These are phyloP conservation scores for Ophiocordyceps camponoti-saundersi DNA, from an alignment of 2,329 filamentous ascomycete genomes.

Conservation along the genomic window DNA sequence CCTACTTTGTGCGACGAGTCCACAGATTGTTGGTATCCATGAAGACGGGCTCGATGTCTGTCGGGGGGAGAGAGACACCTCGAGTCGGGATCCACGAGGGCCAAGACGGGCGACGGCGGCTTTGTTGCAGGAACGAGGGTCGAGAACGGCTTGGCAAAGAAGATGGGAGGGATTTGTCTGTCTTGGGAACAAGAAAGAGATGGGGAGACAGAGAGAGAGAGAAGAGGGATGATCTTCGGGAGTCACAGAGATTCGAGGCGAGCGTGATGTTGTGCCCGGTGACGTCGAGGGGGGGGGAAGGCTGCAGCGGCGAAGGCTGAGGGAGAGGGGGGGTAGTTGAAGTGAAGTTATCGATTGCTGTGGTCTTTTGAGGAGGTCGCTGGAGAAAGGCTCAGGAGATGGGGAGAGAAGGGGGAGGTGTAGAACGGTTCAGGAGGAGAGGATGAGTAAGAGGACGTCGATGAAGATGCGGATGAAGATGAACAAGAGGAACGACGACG, in stretches of 20 bases:
- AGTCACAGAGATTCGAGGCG: too few relatives aligned
- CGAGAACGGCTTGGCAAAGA: neutral
- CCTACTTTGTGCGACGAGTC: slow-evolving; percentile 69
- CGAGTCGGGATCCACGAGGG: slow-evolving; percentile 7
- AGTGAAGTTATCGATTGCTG: neutral
- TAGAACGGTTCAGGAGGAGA: too few relatives aligned
- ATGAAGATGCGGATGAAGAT: neutral
- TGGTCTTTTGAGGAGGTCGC: neutral
- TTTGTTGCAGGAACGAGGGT: neutral
- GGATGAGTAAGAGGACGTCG: too few relatives aligned
- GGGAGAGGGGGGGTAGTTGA: neutral
- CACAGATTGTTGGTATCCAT: slow-evolving; percentile 46
- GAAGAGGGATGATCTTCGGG: too few relatives aligned
- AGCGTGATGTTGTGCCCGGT: too few relatives aligned
- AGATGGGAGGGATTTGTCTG: neutral
- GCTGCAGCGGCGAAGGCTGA: neutral
- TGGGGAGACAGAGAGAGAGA: neutral
- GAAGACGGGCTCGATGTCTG: slow-evolving; percentile 12
- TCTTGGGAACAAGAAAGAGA: neutral
- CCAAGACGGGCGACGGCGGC: slow-evolving; percentile 1
- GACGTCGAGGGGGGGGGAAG: too few relatives aligned
- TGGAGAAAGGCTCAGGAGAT: too few relatives aligned
- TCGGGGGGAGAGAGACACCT: slow-evolving; percentile 5
- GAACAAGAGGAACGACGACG: neutral
- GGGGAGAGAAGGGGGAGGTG: neutral